Evolutionary conservation across 1,139 yeast species (phyloP), one percentile per base, ranked within the genome.

Genomic region (Saccharomyces hybrid): DNA sequence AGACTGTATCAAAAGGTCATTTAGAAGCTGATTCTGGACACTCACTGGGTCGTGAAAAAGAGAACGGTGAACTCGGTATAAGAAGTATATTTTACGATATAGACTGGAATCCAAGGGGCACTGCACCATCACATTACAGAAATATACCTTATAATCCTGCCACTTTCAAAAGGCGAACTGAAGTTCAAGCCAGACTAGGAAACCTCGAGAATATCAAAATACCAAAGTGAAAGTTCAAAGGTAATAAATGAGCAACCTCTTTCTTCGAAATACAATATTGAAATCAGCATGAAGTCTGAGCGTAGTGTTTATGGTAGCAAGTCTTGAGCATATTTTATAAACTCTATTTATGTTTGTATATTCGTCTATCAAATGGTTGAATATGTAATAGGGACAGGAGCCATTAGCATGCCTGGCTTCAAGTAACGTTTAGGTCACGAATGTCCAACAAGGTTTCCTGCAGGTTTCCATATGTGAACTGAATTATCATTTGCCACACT

Each of bases 401-500:
- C 20, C 26, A 2, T 11, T 20, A 20, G 44, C 13, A 3, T 5
- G 20, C 20, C 25, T 11, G 25, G 23, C 44, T 20, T 38, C n/a
- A 38, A 5, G 5, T 5, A 3, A 38, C 11, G 6, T 47, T 29
- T n/a, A 26, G 16, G 7, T 23, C 27, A 38, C 25, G 38, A 50
- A 25, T 50, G 14, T 27, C 59, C 63, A 20, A 67, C 62, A 25
- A 66, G 38, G 49, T 63, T 60, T 26, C 54, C 73, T 46, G 82
- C 68, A 1, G 89, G 89, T 62, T 78, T 81, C 96, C 96, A 93
- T 1, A 91, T 72, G 60, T 93, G 98, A 34, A 91, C 71, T 3
- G 95, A 81, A 67, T 93, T 93, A 66, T 93, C 98, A 65, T 88
- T 93, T 0, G 93, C 84, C 3, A 89, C 95, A 65, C 90, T 83